Conservation (phyloP, 139 green algal species). For the Bryopsis sp. region DNA sequence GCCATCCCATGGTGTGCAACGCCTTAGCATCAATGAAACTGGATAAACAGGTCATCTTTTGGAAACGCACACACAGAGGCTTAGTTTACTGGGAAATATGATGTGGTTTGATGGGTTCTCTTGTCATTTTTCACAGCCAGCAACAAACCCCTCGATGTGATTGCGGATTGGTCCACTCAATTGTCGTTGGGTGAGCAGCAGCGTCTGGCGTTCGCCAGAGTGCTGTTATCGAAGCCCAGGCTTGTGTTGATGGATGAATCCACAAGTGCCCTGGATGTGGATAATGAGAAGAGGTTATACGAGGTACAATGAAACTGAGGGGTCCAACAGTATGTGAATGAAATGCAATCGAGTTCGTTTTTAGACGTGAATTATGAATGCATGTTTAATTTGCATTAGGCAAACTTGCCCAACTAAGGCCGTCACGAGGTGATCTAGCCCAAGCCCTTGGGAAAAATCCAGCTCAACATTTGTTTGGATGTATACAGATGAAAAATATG, state of each 20-base stretch:
- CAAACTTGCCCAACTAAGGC: too few relatives aligned
- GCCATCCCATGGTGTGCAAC: not conserved
- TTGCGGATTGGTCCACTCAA: constrained; percentile 72
- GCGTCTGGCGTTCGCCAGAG: constrained; percentile 86
- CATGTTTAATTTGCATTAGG: too few relatives aligned
- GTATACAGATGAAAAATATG: not conserved
- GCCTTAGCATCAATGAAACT: constrained; percentile 6
- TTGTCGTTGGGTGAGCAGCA: constrained; percentile 96
- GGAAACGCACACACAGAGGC: constrained; percentile 11
- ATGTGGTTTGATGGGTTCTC: not conserved
- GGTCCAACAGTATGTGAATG: not conserved
- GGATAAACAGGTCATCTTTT: not conserved
- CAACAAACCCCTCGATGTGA: constrained; percentile 39
- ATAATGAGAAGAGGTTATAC: constrained; percentile 83
- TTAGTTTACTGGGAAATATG: constrained; percentile 5
- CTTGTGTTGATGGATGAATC: constrained; percentile 93
- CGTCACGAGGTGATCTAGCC: not conserved
- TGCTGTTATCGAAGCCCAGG: constrained; percentile 62
- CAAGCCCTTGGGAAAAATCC: too few relatives aligned
- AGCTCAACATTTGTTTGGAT: not conserved
- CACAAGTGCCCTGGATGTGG: constrained; percentile 77
- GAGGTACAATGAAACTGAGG: constrained; percentile 18
- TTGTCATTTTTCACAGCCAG: constrained; percentile 9
- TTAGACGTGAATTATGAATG: not conserved
- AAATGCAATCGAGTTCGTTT: not conserved